Percentiles rank a stretch among this genome's conserved stretches.
These are phyloP conservation scores for Arabidopsis hybrid DNA, from an alignment of 441 rosid species.

Conservation along the genomic window DNA sequence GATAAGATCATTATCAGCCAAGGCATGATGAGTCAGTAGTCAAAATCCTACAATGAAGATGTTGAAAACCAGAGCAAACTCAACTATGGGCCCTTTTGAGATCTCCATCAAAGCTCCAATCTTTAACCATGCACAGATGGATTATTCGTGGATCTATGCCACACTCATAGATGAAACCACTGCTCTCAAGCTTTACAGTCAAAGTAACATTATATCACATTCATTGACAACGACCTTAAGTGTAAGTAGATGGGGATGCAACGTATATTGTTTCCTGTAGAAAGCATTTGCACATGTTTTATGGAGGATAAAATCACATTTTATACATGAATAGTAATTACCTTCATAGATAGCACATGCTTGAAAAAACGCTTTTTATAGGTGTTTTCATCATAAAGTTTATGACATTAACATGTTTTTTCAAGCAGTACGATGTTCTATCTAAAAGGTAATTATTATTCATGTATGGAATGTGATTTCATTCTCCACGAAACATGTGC, in stretches of 20 bases:
- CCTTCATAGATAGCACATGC: background rate
- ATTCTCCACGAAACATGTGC: slow-evolving; percentile 30
- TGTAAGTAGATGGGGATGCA: slow-evolving; percentile 22
- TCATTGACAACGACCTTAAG: slow-evolving; percentile 4
- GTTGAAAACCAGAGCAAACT: slow-evolving; percentile 4
- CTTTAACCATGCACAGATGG: too few species aligned
- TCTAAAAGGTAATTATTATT: background rate
- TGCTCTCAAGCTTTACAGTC: background rate
- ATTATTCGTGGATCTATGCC: background rate
- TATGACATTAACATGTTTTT: background rate
- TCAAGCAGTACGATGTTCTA: background rate
- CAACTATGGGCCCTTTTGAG: background rate
- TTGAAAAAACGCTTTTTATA: background rate
- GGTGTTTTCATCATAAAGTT: background rate
- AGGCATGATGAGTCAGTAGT: background rate
- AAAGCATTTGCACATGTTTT: slow-evolving; percentile 13
- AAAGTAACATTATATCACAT: slow-evolving; percentile 11
- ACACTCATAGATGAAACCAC: background rate
- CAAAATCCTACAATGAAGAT: background rate
- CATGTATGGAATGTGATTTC: slow-evolving; percentile 30
- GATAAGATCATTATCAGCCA: background rate
- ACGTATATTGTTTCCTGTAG: background rate
- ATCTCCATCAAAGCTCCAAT: background rate
- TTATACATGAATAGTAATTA: background rate
- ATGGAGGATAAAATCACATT: slow-evolving; percentile 20